Evolutionary conservation across 345 rosid species (phyloP).

Genomic region (Passiflora organensis): DNA sequence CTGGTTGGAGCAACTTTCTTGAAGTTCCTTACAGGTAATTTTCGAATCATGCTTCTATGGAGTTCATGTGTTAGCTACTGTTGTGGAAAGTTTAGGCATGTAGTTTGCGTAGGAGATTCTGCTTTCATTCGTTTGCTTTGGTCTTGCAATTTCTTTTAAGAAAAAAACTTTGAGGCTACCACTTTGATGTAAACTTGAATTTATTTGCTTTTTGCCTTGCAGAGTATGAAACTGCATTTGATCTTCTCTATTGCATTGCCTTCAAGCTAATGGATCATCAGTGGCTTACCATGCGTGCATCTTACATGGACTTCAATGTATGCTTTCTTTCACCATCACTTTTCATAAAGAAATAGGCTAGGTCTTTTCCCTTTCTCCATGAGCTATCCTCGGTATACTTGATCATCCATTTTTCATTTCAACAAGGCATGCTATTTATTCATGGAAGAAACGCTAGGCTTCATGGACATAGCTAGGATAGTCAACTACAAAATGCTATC

Average conservation of each 20-base stretch:
- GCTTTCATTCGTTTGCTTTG: not conserved
- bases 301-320: conserved; percentile 99
- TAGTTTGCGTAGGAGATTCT: not conserved
- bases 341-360: conserved; percentile 1
- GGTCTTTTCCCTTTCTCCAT: not conserved
- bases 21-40: conserved; percentile 81
- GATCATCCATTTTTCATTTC: no score
- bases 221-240: conserved; percentile 93
- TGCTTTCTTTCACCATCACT: conserved; percentile 17
- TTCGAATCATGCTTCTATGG: not conserved
- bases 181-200: not conserved
- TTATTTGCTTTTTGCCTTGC: conserved; percentile 14
- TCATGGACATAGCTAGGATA: not conserved
- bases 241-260: conserved; percentile 88
- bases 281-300: conserved; percentile 93
- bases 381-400: not conserved
- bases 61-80: no score
- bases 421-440: no score
- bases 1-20: conserved; percentile 79
- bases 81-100: no score
- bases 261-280: conserved; percentile 96
- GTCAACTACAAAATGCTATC: not conserved
- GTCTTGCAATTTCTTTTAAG: not conserved
- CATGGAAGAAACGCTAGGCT: no score
- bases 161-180: no score